phyloP scores from a whole-genome alignment of 1,284 basidiomycete genomes.

The Trichosporon coremiiforme region DNA sequence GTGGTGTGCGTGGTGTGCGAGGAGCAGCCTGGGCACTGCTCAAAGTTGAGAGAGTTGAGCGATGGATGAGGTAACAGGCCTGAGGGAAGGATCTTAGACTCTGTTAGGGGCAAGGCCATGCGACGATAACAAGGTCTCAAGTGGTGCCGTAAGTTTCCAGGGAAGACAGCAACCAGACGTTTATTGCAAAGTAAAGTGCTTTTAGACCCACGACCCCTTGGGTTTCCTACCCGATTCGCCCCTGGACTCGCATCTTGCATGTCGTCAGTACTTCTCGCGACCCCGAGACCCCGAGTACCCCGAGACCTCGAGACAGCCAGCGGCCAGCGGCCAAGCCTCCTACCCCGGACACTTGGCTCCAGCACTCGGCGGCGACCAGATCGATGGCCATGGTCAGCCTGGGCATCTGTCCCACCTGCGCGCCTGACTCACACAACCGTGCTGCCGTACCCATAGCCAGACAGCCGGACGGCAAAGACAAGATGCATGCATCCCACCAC shows the following conservation, averaged over 20 bases:
- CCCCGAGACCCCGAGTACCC: background rate
- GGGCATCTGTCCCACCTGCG: background rate
- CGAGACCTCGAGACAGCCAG: background rate
- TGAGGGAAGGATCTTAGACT: constrained; percentile 14
- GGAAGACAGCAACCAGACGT: constrained; percentile 19
- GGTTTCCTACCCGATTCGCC: constrained; percentile 17
- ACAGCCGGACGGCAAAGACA: background rate
- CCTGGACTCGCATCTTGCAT: constrained; percentile 9
- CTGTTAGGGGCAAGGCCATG: constrained; percentile 11
- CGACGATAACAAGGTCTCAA: constrained; percentile 19
- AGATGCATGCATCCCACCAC: constrained; percentile 9
- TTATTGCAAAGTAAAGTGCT: constrained; percentile 18
- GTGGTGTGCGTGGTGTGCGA: background rate
- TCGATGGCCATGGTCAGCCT: background rate
- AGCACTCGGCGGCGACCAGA: constrained; percentile 1
- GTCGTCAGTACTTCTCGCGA: constrained; percentile 17
- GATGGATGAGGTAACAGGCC: constrained; percentile 18
- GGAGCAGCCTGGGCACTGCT: background rate
- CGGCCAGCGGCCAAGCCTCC: background rate
- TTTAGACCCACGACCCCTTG: constrained; percentile 19
- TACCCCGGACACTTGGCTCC: background rate
- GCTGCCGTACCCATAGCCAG: background rate
- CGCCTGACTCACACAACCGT: background rate
- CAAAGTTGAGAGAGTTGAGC: constrained; percentile 18
- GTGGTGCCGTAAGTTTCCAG: constrained; percentile 18